A percentile compares a stretch with the other conserved stretches of the same genome.
Conservation (phyloP, 2,329 filamentous ascomycete genomes). For the Pestalotiopsis sp. region DNA sequence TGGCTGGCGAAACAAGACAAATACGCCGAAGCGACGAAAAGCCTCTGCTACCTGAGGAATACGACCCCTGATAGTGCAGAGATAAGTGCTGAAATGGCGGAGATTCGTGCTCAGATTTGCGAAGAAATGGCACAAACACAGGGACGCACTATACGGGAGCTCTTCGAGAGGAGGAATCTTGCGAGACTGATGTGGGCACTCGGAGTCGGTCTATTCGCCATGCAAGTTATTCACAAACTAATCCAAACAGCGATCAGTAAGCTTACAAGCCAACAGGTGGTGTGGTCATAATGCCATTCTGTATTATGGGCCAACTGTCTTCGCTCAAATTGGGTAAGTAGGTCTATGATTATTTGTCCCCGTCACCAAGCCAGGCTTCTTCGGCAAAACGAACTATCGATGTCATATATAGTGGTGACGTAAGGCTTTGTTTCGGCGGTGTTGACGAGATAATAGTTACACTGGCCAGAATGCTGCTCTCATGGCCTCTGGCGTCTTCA, state of each 20-base stretch:
- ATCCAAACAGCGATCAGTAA: background rate
- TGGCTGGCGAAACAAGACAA: constrained; percentile 47
- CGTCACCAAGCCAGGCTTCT: background rate
- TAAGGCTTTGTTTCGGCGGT: background rate
- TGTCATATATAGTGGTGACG: background rate
- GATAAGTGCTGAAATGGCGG: constrained; percentile 47
- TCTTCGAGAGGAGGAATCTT: constrained; percentile 21
- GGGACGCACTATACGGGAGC: constrained; percentile 21
- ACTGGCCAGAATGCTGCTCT: constrained; percentile 7
- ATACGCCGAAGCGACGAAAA: constrained; percentile 42
- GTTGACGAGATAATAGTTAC: background rate
- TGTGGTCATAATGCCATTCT: constrained; percentile 8
- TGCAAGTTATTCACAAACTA: background rate
- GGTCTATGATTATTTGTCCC: background rate
- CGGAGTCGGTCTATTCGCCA: constrained; percentile 5
- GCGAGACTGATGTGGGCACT: constrained; percentile 32
- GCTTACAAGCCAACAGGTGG: background rate
- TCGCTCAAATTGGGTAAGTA: constrained; percentile 4
- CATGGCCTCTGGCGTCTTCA: constrained; percentile 5
- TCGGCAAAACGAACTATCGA: background rate
- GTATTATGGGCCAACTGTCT: constrained; percentile 5
- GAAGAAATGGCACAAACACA: constrained; percentile 46
- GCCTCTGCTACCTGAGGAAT: constrained; percentile 54
- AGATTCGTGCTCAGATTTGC: constrained; percentile 50
- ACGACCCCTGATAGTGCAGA: constrained; percentile 30